Base-by-base conservation (phyloP, 768 basidiomycete genomes). In the Naganishia kalamii region DNA sequence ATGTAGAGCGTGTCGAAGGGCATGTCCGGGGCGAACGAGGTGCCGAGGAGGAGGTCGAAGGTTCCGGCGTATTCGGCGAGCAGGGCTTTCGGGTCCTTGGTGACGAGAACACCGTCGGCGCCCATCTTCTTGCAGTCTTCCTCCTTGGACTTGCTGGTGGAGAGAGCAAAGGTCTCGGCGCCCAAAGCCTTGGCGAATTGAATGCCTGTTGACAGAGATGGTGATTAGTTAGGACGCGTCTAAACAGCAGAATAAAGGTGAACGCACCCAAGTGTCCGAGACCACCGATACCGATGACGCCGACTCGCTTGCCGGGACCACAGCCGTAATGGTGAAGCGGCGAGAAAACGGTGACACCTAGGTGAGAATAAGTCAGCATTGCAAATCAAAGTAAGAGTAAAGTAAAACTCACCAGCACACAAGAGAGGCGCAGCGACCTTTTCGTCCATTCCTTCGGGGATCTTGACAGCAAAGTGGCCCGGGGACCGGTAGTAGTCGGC, bases 371-470 rank as follows among this genome's bases (percentile, higher is more conserved):
- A 13, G 21, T 32, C 51, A 30, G 32, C 15, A 8, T 29, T 11
- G 25, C 19, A 15, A 25, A 2, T 25, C 5, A 15, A 6, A 1
- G 27, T 47, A 13, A 25, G 15, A 70, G 48, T 2, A 46, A 7
- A 25, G 48, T 6, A 50, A 35, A 4, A 57, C 54, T 41, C 27
- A 57, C 54, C 75, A 19, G 66, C 75, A 48, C 75, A 76, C 37
- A 74, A 51, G 40, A 74, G 63, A 1, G 73, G 72, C 12, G 75
- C 75, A 4, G 73, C 75, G 7, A 65, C 63, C 3, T 70, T 33
- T 79, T 79, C 70, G 77, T 85, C 63, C 81, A 82, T 59, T 79
- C 81, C 19, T 75, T 87, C 13, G 85, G 87, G 88, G 84, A 87
- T 30, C 70, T 88, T 63, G 82, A 87, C 72, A 75, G 79, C 37